Evolutionary conservation across 805 yeast species (phyloP).

Genomic region (Schwanniomyces occidentalis): DNA sequence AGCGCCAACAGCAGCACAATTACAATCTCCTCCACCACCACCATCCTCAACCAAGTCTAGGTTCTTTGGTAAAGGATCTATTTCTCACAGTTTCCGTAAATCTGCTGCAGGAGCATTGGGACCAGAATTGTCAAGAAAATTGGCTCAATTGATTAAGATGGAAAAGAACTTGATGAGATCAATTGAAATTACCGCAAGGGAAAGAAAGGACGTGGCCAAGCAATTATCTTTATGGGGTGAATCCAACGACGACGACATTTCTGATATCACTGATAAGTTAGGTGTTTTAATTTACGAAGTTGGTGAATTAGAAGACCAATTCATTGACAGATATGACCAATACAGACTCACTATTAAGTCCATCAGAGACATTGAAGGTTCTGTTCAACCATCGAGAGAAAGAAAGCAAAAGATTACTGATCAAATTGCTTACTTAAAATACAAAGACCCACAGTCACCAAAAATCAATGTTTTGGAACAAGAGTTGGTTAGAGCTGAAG

Average conservation of each 20-base stretch:
- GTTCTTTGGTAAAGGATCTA: constrained; percentile 74
- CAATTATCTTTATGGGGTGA: constrained; percentile 98
- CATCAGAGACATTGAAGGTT: constrained; percentile 93
- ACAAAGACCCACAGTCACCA: constrained; percentile 97
- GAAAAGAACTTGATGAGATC: constrained; percentile 96
- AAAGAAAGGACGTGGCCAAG: constrained; percentile 94
- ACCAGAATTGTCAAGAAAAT: constrained; percentile 91
- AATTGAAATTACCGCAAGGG: constrained; percentile 88
- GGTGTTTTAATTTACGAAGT: constrained; percentile 95
- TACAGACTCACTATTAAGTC: constrained; percentile 95
- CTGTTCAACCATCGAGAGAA: constrained; percentile 98
- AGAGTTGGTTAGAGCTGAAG: constrained; percentile 98
- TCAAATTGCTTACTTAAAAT: constrained; percentile 95
- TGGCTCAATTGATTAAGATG: constrained; percentile 89
- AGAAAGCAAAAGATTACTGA: constrained; percentile 97
- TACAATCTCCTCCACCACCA: constrained; percentile 81
- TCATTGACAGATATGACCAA: constrained; percentile 97
- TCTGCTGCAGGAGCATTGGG: constrained; percentile 89
- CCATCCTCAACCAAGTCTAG: constrained; percentile 69
- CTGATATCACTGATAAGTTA: constrained; percentile 95
- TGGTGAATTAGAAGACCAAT: constrained; percentile 97
- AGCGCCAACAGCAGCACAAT: constrained; percentile 81
- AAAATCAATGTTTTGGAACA: constrained; percentile 95
- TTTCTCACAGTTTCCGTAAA: constrained; percentile 72
- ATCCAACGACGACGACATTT: constrained; percentile 94